Evolutionary conservation across 2,329 filamentous ascomycete species (phyloP).

Genomic region (Penicillium sp.): DNA sequence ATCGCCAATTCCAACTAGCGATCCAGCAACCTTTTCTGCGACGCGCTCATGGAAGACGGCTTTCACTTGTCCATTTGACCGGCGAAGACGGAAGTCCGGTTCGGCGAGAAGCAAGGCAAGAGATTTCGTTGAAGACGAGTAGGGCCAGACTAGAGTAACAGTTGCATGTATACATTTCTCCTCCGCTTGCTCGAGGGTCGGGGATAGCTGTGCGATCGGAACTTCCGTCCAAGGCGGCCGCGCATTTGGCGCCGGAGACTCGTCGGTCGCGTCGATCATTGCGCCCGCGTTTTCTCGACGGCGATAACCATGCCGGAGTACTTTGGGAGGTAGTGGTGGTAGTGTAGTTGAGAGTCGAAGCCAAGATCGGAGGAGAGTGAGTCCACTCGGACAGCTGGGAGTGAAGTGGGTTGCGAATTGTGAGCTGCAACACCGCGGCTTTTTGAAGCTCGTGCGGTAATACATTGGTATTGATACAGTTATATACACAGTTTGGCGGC

Average conservation of each 20-base stretch:
- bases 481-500: background rate
- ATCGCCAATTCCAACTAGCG: constrained; percentile 77
- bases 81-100: constrained; percentile 78
- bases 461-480: constrained; percentile 1
- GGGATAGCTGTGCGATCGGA: constrained; percentile 49
- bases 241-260: constrained; percentile 26
- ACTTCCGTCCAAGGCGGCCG: constrained; percentile 30
- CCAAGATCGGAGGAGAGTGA: background rate
- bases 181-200: constrained; percentile 32
- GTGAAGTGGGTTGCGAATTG: constrained; percentile 5
- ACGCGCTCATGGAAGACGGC: constrained; percentile 72
- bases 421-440: background rate
- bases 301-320: constrained; percentile 6
- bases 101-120: constrained; percentile 83
- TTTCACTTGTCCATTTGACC: constrained; percentile 77
- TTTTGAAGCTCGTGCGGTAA: constrained; percentile 1
- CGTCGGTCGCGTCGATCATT: constrained; percentile 36
- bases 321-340: background rate
- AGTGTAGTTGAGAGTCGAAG: background rate
- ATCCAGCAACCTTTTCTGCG: constrained; percentile 70
- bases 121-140: constrained; percentile 74
- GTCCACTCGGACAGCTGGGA: background rate
- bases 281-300: constrained; percentile 17
- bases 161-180: constrained; percentile 63
- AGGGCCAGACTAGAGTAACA: constrained; percentile 89